Evolutionary conservation across 2,329 filamentous ascomycete genomes (phyloP).

Genomic region (Nothophoma quercina): DNA sequence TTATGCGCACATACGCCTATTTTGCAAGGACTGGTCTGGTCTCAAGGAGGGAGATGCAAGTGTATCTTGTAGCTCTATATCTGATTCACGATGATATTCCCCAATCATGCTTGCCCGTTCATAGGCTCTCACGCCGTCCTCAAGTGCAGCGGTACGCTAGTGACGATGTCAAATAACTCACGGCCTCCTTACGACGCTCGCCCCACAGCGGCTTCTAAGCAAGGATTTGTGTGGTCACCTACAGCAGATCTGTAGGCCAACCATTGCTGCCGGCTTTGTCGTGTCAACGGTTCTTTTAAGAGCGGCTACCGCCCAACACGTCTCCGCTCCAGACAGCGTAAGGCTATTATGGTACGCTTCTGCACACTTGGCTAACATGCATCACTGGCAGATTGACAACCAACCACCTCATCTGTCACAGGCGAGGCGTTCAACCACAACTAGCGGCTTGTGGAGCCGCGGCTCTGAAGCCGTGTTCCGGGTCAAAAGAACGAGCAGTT

Average conservation of each 20-base stretch:
- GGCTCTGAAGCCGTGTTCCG: background rate
- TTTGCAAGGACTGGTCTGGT: no score
- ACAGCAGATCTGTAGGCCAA: background rate
- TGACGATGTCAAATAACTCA: background rate
- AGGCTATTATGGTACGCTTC: background rate
- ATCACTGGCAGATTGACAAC: background rate
- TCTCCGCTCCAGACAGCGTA: no score
- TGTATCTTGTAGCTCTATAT: background rate
- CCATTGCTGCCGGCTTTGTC: background rate
- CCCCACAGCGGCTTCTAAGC: background rate
- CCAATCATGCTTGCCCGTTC: background rate
- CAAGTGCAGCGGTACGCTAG: constrained; percentile 1
- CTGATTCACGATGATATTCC: constrained; percentile 1
- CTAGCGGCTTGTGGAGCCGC: constrained; percentile 8
- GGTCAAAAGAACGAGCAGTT: background rate
- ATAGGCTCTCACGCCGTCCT: background rate
- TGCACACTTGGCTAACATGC: background rate
- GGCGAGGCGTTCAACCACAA: background rate
- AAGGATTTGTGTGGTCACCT: background rate
- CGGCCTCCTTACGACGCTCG: background rate
- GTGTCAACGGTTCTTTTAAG: background rate
- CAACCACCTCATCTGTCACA: constrained; percentile 1
- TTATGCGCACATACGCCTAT: background rate
- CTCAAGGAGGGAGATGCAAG: no score
- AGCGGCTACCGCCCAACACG: background rate